Base-by-base conservation (phyloP, 192 early-diverging fungal species). In the Paraglomus occultum region DNA sequence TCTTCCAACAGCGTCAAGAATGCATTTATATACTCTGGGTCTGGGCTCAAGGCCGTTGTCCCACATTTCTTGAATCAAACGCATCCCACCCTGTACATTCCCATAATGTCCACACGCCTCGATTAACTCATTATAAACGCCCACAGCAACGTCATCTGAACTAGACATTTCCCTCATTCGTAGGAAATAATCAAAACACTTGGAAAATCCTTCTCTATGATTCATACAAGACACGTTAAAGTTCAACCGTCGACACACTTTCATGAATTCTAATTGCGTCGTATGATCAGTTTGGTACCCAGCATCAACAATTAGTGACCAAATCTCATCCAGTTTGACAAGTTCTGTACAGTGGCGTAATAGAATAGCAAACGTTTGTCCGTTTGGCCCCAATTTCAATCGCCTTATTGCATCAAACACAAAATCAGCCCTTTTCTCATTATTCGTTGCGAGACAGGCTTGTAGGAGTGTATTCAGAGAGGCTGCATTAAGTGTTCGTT, bases 101-200 rank as follows among this genome's bases (percentile, higher is more conserved):
- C 49, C 49, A 18, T 66, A 15, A n/a, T 38, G 12, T 51, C 6
- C 18, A 51, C 47, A 66, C 18, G 23, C 14, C 18, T 66, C 44
- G 8, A 66, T 51, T n/a, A 66, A 42, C 10, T 11, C 51, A n/a
- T 66, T 51, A 51, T 66, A 66, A 14, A 40, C 49, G 5, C 49
- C 64, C 14, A 51, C 22, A 20, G 64, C 31, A 2, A 51, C 39
- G 9, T 66, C 64, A 14, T 50, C 64, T 3, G 31, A 31, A 17
- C 43, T 45, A 4, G 64, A 65, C 38, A 51, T 38, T 11, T 50
- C 12, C 49, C 51, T 12, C 15, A 65, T 11, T 65, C 64, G 23
- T 40, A 65, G 39, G 9, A 65, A 51, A 38, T 65, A 65, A 65
- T 65, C 64, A 38, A 65, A 65, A 39, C 64, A 65, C 40, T 51